Evolutionary conservation across 495 filamentous ascomycete species (phyloP), one percentile per base, ranked within the genome.

Genomic region (Aspergillus steynii): DNA sequence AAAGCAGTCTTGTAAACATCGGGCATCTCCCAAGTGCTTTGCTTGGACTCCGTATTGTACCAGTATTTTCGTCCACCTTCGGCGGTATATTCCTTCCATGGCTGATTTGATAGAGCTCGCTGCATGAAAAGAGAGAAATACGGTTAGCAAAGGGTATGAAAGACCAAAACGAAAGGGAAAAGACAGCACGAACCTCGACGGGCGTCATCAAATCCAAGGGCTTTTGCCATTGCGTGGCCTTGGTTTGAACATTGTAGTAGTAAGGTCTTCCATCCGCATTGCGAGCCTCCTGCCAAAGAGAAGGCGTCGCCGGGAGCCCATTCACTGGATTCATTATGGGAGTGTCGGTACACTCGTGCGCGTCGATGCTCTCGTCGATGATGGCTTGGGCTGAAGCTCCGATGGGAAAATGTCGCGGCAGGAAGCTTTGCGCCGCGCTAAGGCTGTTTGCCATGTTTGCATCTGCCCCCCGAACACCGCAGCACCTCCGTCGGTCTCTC

Each of bases 21-120:
- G 56, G 94, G 94, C 83, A 97, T 96, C 59, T 93, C 89, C 95
- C 95, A 99, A 53, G 90, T 90, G 74, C 91, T 98, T 76, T 91
- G 83, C 78, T 95, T 94, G 45, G 86, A 94, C 70, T 96, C 89
- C 3, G 86, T 90, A 71, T 98, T 92, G 71, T 90, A 86, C 92
- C 93, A 99, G 71, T 99, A 99, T 69, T 94, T 92, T 65, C 88
- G 84, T 28, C 93, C 96, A 56, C 86, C 90, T 59, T 91, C 88
- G 46, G 90, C 85, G 10, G 90, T 92, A 66, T 97, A 92, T 73
- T 96, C 93, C 66, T 93, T 96, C 92, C 92, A 99, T 56, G 93
- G 90, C 52, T 93, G 89, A 63, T 88, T 88, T 50, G 89, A 82
- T 37, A 96, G 78, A 52, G 92, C 93, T 60, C 90, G 87, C 91